Base-by-base conservation (phyloP, 2,329 filamentous ascomycete species). In the Mollisiaceae sp. region DNA sequence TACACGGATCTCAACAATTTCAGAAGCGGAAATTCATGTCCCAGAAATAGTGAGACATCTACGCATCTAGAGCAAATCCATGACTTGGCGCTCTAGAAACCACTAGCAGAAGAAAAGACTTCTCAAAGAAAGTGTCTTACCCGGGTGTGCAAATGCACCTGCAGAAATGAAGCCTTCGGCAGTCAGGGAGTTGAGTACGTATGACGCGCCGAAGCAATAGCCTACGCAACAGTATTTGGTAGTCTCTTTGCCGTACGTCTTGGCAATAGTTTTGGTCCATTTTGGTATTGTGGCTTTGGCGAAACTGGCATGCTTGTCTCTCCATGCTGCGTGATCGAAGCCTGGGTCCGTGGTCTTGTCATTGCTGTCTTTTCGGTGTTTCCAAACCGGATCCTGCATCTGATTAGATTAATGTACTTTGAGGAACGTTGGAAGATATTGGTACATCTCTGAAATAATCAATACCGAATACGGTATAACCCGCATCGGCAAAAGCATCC, bases 251-350 rank as follows among this genome's bases (percentile, higher is more conserved):
- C 58, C 62, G 56, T 60, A 67, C 47, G 35, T 59, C 22, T 27
- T 35, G 2, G 39, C 54, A 35, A 80, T 79, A 0, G 77, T 78
- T 6, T 75, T 73, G 0, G 77, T 75, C 82, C 82, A 85, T 62
- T 73, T 73, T 0, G 82, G 81, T 0, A 82, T 79, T n/a, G 76
- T 76, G 43, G 77, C 78, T 4, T 75, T 71, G 0, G 82, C 81
- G 67, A 80, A 83, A 3, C 71, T 69, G 15, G 71, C 75, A 65
- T 85, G 80, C 72, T 83, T 83, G 36, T 65, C 62, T 63, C 80
- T 80, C 82, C 82, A 85, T 6, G 80, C 82, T 38, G 79, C 78
- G 24, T 78, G 80, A 71, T 84, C 82, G 64, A 85, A 85, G 35
- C 71, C 76, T 2, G 77, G 75, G 22, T 78, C 73, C 15, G 67